Conservation (phyloP, 2,329 filamentous ascomycete species). For the Diaporthe ilicicola region DNA sequence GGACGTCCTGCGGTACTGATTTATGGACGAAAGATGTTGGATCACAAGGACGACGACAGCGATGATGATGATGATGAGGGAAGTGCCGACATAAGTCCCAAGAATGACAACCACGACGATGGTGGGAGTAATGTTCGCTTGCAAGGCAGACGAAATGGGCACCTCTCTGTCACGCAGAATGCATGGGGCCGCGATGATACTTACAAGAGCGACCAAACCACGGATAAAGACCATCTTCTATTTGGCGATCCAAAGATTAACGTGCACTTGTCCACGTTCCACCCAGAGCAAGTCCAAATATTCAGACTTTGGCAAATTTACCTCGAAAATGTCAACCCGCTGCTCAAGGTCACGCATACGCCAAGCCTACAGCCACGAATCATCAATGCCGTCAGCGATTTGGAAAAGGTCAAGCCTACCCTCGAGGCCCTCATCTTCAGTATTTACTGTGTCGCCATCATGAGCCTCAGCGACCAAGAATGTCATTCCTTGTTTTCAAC, state of each 20-base stretch:
- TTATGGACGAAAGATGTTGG: background rate
- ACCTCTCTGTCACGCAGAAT: background rate
- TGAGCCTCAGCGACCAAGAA: constrained; percentile 52
- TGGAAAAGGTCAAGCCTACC: constrained; percentile 47
- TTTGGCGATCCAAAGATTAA: constrained; percentile 54
- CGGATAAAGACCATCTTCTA: constrained; percentile 57
- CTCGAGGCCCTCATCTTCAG: constrained; percentile 67
- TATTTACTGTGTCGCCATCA: constrained; percentile 54
- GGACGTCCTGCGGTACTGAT: background rate
- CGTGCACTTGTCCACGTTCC: constrained; percentile 58
- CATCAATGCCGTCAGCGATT: constrained; percentile 56
- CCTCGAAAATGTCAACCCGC: constrained; percentile 64
- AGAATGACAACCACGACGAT: background rate
- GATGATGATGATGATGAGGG: constrained; percentile 36
- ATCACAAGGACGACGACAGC: constrained; percentile 8
- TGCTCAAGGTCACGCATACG: constrained; percentile 67
- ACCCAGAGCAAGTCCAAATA: constrained; percentile 55
- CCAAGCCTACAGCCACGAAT: constrained; percentile 62
- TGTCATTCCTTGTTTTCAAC: constrained; percentile 52
- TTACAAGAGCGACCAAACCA: background rate
- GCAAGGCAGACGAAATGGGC: background rate
- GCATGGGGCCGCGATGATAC: background rate
- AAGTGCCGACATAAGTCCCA: constrained; percentile 35
- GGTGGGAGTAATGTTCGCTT: background rate
- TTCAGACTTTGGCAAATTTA: constrained; percentile 66